These are phyloP conservation scores for Cercospora sojina DNA, from an alignment of 2,329 filamentous ascomycete genomes.

Conservation along the genomic window DNA sequence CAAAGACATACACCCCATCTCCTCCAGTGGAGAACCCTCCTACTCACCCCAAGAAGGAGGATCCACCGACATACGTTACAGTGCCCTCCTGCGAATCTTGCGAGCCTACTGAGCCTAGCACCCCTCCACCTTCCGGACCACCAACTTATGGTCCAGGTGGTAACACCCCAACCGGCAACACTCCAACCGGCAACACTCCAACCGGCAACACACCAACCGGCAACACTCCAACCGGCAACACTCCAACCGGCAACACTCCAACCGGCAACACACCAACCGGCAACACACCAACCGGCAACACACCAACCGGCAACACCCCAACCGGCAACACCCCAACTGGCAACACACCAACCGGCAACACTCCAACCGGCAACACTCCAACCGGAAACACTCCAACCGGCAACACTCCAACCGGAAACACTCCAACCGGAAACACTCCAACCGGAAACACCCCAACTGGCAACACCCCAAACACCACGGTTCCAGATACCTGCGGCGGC, in stretches of 20 bases:
- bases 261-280: neutral
- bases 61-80: neutral
- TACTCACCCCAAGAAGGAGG: neutral
- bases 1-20: neutral
- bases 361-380: neutral
- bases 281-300: neutral
- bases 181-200: neutral
- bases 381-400: neutral
- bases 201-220: neutral
- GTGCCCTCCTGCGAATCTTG: neutral
- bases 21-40: neutral
- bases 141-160: neutral
- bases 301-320: neutral
- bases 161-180: neutral
- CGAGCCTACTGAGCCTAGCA: neutral
- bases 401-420: neutral
- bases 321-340: neutral
- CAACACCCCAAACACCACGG: neutral
- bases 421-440: neutral
- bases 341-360: neutral
- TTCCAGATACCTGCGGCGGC: neutral
- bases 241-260: neutral
- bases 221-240: neutral
- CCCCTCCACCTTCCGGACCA: too few relatives aligned
- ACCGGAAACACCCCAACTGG: neutral